A percentile compares a stretch with the other conserved stretches of the same genome.
phyloP scores from a whole-genome alignment of 2,329 filamentous ascomycete genomes.

The Colletotrichum graminicola region DNA sequence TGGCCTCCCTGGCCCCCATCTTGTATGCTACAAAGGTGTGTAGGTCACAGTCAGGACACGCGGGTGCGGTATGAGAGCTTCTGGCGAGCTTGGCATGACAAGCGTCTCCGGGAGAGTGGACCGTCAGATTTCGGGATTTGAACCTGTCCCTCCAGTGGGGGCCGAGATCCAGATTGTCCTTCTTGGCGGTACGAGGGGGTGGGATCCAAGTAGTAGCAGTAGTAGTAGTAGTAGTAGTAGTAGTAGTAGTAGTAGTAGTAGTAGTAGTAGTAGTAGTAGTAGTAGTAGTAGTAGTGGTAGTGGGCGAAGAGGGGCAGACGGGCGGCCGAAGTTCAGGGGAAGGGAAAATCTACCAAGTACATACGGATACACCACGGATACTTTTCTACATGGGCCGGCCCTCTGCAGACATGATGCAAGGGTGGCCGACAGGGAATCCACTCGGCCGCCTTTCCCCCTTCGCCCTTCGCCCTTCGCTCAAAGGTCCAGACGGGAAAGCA shows the following conservation, averaged over 20 bases:
- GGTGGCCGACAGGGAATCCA: not conserved
- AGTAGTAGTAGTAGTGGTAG: too few species aligned
- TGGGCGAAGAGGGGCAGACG: conserved; percentile 1
- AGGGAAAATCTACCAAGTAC: not conserved
- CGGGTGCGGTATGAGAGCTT: not conserved
- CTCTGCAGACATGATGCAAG: not conserved
- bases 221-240: too few species aligned
- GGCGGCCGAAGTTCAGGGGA: conserved; percentile 14
- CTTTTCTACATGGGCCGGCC: not conserved
- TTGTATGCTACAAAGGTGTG: conserved; percentile 3
- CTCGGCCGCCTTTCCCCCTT: not conserved
- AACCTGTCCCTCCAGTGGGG: conserved; percentile 29
- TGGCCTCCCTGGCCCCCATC: not conserved
- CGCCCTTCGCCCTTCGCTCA: not conserved
- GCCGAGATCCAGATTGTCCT: conserved; percentile 16
- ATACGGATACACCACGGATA: not conserved
- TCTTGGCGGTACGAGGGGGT: conserved; percentile 17
- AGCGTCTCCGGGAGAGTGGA: conserved; percentile 22
- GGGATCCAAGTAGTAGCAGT: conserved; percentile 2
- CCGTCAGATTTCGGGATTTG: conserved; percentile 29
- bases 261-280: too few species aligned
- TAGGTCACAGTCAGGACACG: not conserved
- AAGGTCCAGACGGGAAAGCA: not conserved
- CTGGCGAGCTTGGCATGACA: not conserved
- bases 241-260: too few species aligned